Conservation (phyloP, 2,329 filamentous ascomycete genomes). For the Sarocladium kiliense region DNA sequence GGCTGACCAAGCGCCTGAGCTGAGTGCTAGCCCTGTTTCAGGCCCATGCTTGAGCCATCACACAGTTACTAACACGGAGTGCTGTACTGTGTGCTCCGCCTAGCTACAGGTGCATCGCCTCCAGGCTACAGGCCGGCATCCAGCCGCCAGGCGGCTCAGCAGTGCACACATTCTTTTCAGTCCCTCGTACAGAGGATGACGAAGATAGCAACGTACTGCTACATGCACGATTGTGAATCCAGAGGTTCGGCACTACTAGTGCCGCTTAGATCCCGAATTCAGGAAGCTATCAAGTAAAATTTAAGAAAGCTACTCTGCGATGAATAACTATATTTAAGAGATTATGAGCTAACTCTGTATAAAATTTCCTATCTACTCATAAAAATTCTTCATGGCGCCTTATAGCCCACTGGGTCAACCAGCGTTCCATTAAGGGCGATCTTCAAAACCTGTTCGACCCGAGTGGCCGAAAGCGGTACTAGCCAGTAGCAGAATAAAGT, state of each 20-base stretch:
- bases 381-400: too few relatives aligned
- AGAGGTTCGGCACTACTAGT: not conserved
- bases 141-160: not conserved
- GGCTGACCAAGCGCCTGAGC: conserved; percentile 5
- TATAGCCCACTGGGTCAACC: too few relatives aligned
- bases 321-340: not conserved
- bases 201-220: not conserved
- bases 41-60: not conserved
- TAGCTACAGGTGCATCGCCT: not conserved
- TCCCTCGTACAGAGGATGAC: not conserved
- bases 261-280: not conserved
- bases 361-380: not conserved
- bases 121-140: not conserved
- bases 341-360: not conserved
- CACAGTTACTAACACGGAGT: conserved; percentile 6
- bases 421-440: too few relatives aligned
- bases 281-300: conserved; percentile 1
- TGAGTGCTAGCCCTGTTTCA: conserved; percentile 7
- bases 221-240: not conserved
- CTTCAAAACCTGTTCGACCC: too few relatives aligned
- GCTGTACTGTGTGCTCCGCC: not conserved
- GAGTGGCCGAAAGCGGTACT: too few relatives aligned
- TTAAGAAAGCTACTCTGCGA: not conserved
- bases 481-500: too few relatives aligned
- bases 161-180: too few relatives aligned